Evolutionary conservation across 768 basidiomycete genomes (phyloP), one percentile per base, ranked within the genome.

Genomic region (Amanita pallidorosea): DNA sequence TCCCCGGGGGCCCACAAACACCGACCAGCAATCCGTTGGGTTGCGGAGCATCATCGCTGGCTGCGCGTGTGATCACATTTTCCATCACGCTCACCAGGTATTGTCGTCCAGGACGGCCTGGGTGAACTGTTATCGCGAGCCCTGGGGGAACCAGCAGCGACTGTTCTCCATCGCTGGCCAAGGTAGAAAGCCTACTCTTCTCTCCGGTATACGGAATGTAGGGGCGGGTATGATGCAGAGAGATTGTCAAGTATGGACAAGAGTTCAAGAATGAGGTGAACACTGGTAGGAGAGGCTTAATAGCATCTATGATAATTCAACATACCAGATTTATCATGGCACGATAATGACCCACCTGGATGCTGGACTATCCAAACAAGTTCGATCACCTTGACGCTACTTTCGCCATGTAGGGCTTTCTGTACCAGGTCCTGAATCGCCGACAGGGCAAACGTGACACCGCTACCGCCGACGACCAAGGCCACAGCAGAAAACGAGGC

Each of bases 1-100:
- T 56, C 8, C 63, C 67, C 2, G 57, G 57, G 1, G 85, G 84
- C 1, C 84, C 84, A 61, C 84, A 86, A 7, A 79, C 77, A 15
- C 71, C 79, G 1, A 85, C 76, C 5, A 76, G 63, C 49, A 85
- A 60, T 3, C 83, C 85, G 0, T 68, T 45, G 27, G 48, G 48
- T 41, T 52, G 51, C 23, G 27, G 12, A 41, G 38, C 44, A 2
- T 70, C 72, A 5, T 76, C 62, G 5, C 67, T 65, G 29, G 76
- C 68, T 1, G 78, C 72, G 22, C 69, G 63, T 11, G 65, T 60
- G 36, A 79, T 70, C 8, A 76, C 71, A 5, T 67, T 60, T 40
- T 78, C 73, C 31, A 85, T 55, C n/a, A 77, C 61, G 46, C 70
- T 74, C 13, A 58, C 62, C 12, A 80, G 63, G 41, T 71, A 67